Percentiles rank a stretch among this genome's conserved stretches.
Conservation (phyloP, 1,284 basidiomycete species). For the Rhodotorula sp. region DNA sequence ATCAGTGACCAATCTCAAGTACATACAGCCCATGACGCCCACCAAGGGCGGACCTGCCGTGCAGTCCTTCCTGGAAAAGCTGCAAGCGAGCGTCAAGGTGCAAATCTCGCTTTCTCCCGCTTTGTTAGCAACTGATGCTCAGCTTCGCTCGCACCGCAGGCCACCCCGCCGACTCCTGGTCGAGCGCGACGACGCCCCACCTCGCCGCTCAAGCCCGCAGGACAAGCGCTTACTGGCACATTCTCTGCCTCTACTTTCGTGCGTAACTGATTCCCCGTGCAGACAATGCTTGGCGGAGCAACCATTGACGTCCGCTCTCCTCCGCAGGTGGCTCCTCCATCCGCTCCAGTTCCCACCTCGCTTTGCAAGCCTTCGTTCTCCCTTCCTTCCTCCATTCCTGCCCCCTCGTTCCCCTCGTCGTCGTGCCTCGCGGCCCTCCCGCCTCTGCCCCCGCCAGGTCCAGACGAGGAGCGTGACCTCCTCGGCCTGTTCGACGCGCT, state of each 20-base stretch:
- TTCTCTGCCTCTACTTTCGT: too few relatives aligned
- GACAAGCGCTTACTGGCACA: neutral
- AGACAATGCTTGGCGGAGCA: too few relatives aligned
- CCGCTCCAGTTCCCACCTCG: too few relatives aligned
- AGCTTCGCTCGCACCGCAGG: neutral
- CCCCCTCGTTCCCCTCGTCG: neutral
- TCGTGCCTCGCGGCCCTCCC: neutral
- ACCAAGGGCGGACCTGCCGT: neutral
- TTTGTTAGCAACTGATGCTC: neutral
- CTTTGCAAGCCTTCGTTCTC: neutral
- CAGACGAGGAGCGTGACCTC: neutral
- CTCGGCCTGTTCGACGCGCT: neutral
- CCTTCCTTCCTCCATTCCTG: neutral
- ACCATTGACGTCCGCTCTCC: too few relatives aligned
- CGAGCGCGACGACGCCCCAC: neutral
- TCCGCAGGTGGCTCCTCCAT: too few relatives aligned
- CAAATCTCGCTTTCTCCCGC: neutral
- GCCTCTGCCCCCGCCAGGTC: neutral
- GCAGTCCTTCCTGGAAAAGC: conserved; percentile 20
- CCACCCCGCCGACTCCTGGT: neutral
- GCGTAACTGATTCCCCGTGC: too few relatives aligned
- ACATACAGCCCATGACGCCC: neutral
- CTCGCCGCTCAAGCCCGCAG: neutral
- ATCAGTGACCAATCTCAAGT: neutral
- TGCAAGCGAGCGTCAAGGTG: conserved; percentile 17